Base-by-base conservation (phyloP, 495 filamentous ascomycete species). In the Penicillium paradoxum region DNA sequence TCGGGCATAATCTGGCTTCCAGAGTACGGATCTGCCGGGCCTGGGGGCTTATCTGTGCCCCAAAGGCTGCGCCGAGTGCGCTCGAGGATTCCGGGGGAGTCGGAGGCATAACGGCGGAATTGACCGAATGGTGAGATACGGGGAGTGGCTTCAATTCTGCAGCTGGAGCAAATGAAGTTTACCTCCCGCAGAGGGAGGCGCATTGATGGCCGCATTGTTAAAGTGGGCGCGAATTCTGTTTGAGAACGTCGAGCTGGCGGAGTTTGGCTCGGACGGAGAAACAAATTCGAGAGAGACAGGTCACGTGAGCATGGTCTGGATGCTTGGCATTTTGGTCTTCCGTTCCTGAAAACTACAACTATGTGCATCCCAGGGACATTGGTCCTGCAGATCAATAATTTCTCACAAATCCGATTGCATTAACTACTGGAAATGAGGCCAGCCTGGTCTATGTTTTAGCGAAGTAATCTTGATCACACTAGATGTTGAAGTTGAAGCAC, bases 31-130 rank as follows among this genome's bases (percentile, higher is more conserved):
- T 83, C 80, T 49, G 75, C 65, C 40, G 69, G 47, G 17, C 79
- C 81, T 4, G 79, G 79, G 5, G 80, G 77, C 21, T 72, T 74
- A 21, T 82, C 75, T 9, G 78, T 75, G 18, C 78, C 78, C 79
- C 80, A 83, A 51, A 84, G 69, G 63, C 71, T 76, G 48, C 68
- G 64, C 34, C 78, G 76, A 45, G 83, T 62, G 27, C 71, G 69
- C 29, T 82, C 78, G 44, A 77, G 74, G 45, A 79, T 57, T 45
- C 74, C 63, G 38, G 64, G 61, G 40, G 58, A 57, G 53, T 64
- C 61, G 63, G 70, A 72, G 45, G 72, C 70, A 61, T 74, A 55
- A 58, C 62, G 70, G 58, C 72, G 70, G 67, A 67, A 64, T 68
- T 73, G 72, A 54, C 70, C 53, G 18, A 72, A 55, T 21, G 72